These are phyloP conservation scores for Schizopora paradoxa DNA, from an alignment of 1,284 basidiomycete species.

Conservation along the genomic window DNA sequence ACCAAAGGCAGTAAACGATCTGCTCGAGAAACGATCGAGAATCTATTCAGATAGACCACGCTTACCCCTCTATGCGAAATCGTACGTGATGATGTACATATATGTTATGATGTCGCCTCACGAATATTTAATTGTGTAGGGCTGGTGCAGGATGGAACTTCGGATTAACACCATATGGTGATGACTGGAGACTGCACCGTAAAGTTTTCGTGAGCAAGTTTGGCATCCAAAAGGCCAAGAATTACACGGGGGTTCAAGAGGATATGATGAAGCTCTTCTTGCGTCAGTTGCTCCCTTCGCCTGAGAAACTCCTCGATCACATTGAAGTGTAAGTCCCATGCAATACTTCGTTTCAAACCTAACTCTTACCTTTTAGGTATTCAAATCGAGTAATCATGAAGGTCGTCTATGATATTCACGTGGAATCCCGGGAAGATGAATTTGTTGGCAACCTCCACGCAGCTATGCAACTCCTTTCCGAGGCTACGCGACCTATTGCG, in stretches of 20 bases:
- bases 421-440: conserved; percentile 4
- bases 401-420: conserved; percentile 8
- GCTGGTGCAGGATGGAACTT: conserved; percentile 13
- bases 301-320: conserved; percentile 25
- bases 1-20: background rate
- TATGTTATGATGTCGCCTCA: no score
- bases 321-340: conserved; percentile 21
- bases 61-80: conserved; percentile 10
- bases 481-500: no score
- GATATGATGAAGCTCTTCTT: conserved; percentile 22
- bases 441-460: conserved; percentile 22
- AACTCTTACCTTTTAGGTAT: conserved; percentile 1
- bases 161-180: conserved; percentile 23
- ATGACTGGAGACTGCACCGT: conserved; percentile 23
- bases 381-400: conserved; percentile 10
- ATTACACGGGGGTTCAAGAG: conserved; percentile 22
- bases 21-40: background rate
- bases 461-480: conserved; percentile 25
- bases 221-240: conserved; percentile 15
- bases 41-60: background rate
- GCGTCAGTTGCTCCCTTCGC: conserved; percentile 18
- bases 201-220: conserved; percentile 25
- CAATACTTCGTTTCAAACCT: background rate
- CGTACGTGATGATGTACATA: conserved; percentile 6
- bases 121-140: no score